Percentiles rank a stretch among this genome's conserved stretches.
These are phyloP conservation scores for Ajuga chamaepitys DNA, from an alignment of 257 asterid species.

Conservation along the genomic window DNA sequence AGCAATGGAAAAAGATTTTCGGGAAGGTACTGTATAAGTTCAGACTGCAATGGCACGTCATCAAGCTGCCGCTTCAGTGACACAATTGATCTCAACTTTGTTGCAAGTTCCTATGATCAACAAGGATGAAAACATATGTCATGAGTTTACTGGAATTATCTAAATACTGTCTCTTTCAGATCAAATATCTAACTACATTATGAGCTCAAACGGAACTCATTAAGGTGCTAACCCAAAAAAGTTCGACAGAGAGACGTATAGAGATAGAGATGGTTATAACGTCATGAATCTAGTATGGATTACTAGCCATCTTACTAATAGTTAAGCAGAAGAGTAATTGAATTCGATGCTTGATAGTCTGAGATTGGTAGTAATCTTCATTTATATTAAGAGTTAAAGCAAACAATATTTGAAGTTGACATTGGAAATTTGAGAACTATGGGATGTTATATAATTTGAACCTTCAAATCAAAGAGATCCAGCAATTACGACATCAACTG, in stretches of 20 bases:
- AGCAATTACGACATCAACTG: neutral
- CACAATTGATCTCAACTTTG: conserved; percentile 46
- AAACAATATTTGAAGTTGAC: neutral
- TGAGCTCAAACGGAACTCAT: neutral
- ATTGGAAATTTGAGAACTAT: neutral
- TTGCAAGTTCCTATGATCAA: conserved; percentile 50
- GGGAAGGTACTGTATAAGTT: conserved; percentile 69
- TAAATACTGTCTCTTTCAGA: neutral
- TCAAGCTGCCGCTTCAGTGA: conserved; percentile 54
- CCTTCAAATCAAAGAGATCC: neutral
- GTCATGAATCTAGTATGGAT: neutral
- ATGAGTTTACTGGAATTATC: conserved; percentile 3
- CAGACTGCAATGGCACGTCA: conserved; percentile 62
- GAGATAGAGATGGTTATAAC: neutral
- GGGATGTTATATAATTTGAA: neutral
- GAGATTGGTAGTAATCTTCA: neutral
- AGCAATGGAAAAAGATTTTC: conserved; percentile 13
- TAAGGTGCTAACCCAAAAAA: neutral
- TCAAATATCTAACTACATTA: neutral
- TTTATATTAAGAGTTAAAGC: neutral
- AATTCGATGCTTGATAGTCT: neutral
- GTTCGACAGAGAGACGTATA: neutral
- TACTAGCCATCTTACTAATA: neutral
- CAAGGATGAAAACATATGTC: neutral
- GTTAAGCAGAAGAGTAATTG: neutral